Evolutionary conservation across 1,139 yeast genomes (phyloP), one percentile per base, ranked within the genome.

Genomic region (Blastobotrys arbuscula): DNA sequence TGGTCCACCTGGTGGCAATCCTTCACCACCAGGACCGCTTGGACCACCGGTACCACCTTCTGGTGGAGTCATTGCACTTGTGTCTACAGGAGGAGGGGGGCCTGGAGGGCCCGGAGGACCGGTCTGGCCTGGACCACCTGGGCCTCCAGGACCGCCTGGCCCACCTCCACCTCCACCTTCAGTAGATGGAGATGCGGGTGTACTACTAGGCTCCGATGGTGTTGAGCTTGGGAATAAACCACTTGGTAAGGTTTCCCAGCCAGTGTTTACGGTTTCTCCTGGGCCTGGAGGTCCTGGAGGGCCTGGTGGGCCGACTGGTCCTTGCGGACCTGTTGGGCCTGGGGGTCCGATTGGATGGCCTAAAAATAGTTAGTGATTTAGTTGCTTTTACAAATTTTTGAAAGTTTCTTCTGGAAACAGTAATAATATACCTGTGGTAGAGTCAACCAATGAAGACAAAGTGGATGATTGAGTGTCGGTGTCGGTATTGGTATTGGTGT

Each of bases 61-160:
- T 33, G 24, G 20, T 13, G 15, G 28, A 8, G 10, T 42, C 40
- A 31, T 15, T 15, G n/a, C 47, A 39, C 21, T 15, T 4, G 37
- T 28, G 19, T 31, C 18, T 9, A 20, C 35, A 8, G 43, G 37
- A 7, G 44, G 51, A 34, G 30, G 8, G 3, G n/a, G 7, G 9
- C 42, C 31, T 21, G 38, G 8, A n/a, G 48, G 45, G 35, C 53
- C 53, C 8, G 23, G 26, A 8, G 21, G 15, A 34, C 45, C 34
- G 12, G 39, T 7, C 18, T n/a, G 38, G 2, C 38, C 37, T 42
- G 44, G 44, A 10, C 33, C 31, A 24, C 33, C 30, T 6, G 16
- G n/a, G 15, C 34, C 39, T 18, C 30, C 30, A 5, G 30, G 30
- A 6, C 20, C 18, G 5, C 39, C 31, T 23, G 39, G 20, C 12